Evolutionary conservation across 768 basidiomycete genomes (phyloP), one percentile per base, ranked within the genome.

Genomic region (Hysterangium stoloniferum): DNA sequence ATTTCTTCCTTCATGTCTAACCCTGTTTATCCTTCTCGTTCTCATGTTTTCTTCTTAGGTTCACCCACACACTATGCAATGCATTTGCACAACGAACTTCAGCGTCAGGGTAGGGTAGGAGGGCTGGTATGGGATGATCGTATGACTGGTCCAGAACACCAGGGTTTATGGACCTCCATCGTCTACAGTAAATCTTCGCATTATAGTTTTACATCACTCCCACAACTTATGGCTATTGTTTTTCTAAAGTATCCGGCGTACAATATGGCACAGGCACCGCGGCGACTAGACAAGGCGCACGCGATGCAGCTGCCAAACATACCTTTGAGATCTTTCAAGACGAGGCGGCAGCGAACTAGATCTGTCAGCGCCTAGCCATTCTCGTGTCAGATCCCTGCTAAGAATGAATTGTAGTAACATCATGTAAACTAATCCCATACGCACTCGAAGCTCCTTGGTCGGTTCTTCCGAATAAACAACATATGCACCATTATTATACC

Each of bases 1-100:
- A 40, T 22, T 27, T 42, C 4, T 42, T 25, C 29, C 19, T n/a
- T 38, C 7, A 9, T 13, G 8, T 9, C 3, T 38, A 8, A 5
- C n/a, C 36, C 29, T 27, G 6, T n/a, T 15, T 25, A 22, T 12
- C 2, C 6, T 20, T 22, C 4, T 13, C 41, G 41, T 13, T 25
- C 11, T 15, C 19, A 9, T 42, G 19, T 47, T n/a, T 35, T 8
- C 4, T 48, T 4, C 22, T 6, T 25, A 48, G 47, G 25, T 22
- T 36, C 35, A 36, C 41, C 24, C 24, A 25, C 29, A 27, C 47
- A 48, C 27, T 20, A 27, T 20, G 47, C 47, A 27, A 48, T 48
- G 47, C 47, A 22, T 5, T 24, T 48, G 5, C 47, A 48, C n/a
- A 48, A 48, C 24, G 47, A 48, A 37, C 47, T 48, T 2, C 47